Evolutionary conservation across 371 early-diverging fungal genomes (phyloP).

Genomic region (Syncephalastrum monosporum): DNA sequence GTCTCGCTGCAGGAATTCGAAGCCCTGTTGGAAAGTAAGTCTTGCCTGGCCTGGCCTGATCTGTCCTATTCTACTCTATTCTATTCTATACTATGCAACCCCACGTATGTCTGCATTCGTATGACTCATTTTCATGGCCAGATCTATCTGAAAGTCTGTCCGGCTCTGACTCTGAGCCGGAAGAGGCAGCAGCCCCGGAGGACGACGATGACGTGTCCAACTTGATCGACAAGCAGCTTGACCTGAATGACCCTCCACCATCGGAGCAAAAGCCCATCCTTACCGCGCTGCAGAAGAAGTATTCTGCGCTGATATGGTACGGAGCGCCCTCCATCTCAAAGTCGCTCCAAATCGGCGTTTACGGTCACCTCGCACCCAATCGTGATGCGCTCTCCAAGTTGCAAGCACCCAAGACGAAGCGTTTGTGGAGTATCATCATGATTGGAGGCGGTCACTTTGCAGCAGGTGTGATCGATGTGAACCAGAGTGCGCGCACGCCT

Average conservation of each 20-base stretch:
- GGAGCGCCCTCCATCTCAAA: constrained; percentile 25
- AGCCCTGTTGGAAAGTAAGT: constrained; percentile 62
- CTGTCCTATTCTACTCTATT: too few species aligned
- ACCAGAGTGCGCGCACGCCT: constrained; percentile 37
- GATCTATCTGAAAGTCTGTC: constrained; percentile 53
- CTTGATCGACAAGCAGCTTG: constrained; percentile 41
- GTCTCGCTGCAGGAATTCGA: constrained; percentile 81
- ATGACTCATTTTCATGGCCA: background rate
- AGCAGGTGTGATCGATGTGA: constrained; percentile 79
- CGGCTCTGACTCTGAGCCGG: constrained; percentile 41
- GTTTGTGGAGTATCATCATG: constrained; percentile 82
- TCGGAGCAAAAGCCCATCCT: constrained; percentile 1
- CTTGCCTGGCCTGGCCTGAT: background rate
- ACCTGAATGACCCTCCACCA: constrained; percentile 27
- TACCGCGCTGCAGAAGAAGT: constrained; percentile 26
- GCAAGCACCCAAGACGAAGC: constrained; percentile 19
- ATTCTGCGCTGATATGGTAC: constrained; percentile 53
- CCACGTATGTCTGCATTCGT: too few species aligned
- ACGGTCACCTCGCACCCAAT: constrained; percentile 49
- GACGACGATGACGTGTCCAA: constrained; percentile 11
- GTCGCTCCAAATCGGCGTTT: constrained; percentile 54
- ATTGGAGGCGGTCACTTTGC: constrained; percentile 91
- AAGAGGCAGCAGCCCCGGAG: constrained; percentile 21
- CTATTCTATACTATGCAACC: too few species aligned
- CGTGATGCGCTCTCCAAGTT: constrained; percentile 10